Evolutionary conservation across 495 filamentous ascomycete genomes (phyloP).

Genomic region (Pyrenopolyporus hunteri): DNA sequence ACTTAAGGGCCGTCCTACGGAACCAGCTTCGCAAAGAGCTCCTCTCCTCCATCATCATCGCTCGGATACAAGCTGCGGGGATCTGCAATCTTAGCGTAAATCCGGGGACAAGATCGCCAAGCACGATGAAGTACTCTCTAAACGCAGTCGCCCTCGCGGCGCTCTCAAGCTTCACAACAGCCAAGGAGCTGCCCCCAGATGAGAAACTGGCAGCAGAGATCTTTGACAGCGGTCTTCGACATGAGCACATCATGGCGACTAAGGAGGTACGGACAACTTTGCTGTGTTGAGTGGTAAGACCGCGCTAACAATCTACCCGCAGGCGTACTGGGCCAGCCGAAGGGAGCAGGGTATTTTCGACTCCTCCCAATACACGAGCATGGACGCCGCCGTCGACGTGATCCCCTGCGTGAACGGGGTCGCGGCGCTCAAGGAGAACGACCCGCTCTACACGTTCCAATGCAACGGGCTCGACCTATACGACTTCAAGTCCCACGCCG

Average conservation of each 20-base stretch:
- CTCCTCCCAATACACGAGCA: conserved; percentile 46
- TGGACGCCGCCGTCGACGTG: conserved; percentile 27
- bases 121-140: conserved; percentile 40
- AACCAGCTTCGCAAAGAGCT: conserved; percentile 3
- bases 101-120: conserved; percentile 12
- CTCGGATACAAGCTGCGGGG: conserved; percentile 13
- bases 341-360: conserved; percentile 47
- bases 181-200: conserved; percentile 44
- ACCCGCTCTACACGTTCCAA: conserved; percentile 55
- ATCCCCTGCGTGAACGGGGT: conserved; percentile 56
- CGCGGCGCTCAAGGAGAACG: conserved; percentile 48
- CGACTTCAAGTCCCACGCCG: conserved; percentile 59
- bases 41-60: conserved; percentile 1
- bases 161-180: conserved; percentile 40
- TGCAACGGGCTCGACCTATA: conserved; percentile 63
- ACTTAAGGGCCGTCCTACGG: conserved; percentile 21
- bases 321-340: conserved; percentile 46
- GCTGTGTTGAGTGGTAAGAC: background rate
- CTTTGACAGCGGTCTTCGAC: conserved; percentile 54
- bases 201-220: conserved; percentile 43
- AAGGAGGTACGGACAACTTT: conserved; percentile 43
- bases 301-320: conserved; percentile 7
- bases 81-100: conserved; percentile 7
- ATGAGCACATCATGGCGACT: conserved; percentile 53
- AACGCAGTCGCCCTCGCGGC: conserved; percentile 45